Percentiles rank a stretch among this genome's conserved stretches.
phyloP scores from a whole-genome alignment of 2,329 filamentous ascomycete species.

The Epichloe baconii region DNA sequence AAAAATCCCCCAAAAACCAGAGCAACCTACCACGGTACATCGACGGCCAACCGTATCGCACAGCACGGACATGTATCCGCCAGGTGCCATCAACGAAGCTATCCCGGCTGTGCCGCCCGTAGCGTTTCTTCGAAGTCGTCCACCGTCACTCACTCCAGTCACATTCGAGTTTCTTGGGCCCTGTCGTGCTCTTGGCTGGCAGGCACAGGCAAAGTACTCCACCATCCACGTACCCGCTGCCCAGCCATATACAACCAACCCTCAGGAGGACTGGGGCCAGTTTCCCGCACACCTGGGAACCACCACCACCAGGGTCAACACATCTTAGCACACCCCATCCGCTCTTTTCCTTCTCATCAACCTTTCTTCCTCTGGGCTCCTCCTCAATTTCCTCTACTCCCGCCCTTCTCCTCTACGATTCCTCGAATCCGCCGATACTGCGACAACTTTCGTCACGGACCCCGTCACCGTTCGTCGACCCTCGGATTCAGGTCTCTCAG shows the following conservation, averaged over 20 bases:
- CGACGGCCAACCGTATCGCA: not conserved
- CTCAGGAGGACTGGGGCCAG: not conserved
- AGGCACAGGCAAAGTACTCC: not conserved
- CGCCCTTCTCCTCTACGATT: conserved; percentile 16
- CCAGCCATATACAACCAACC: not conserved
- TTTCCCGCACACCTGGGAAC: conserved; percentile 1
- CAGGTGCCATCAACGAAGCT: not conserved
- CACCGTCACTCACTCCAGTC: conserved; percentile 3
- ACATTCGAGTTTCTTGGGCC: not conserved
- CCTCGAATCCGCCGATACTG: conserved; percentile 24
- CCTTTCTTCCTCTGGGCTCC: conserved; percentile 4
- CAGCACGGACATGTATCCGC: not conserved
- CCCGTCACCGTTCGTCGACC: conserved; percentile 12
- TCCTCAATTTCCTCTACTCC: conserved; percentile 9
- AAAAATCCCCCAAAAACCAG: not conserved
- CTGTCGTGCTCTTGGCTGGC: not conserved
- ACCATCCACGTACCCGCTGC: not conserved
- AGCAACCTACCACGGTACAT: not conserved
- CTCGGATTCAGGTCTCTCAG: conserved; percentile 17
- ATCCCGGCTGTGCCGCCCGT: conserved; percentile 12
- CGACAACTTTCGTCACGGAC: conserved; percentile 22
- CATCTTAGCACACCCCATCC: not conserved
- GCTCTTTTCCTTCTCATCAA: conserved; percentile 5
- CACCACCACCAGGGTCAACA: not conserved
- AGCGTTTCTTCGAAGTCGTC: conserved; percentile 3